These are phyloP conservation scores for Umbelopsis sp. DNA, from an alignment of 371 early-diverging fungal genomes.

Conservation along the genomic window DNA sequence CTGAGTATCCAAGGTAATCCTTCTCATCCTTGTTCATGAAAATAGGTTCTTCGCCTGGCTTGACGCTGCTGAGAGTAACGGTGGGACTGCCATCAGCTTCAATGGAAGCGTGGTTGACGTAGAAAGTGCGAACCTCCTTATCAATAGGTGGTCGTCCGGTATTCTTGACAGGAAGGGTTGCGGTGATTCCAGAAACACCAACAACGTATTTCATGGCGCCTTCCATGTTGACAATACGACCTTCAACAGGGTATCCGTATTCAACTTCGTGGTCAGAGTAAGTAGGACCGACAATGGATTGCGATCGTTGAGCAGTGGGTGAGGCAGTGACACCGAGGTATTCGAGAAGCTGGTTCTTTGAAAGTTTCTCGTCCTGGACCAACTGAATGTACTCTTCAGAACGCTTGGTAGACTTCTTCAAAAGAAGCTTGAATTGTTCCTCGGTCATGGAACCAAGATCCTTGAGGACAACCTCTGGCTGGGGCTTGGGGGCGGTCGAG, in stretches of 20 bases:
- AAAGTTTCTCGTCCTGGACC: slow-evolving; percentile 39
- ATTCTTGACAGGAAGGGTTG: slow-evolving; percentile 51
- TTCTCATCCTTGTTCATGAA: slow-evolving; percentile 15
- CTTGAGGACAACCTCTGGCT: slow-evolving; percentile 42
- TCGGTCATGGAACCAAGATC: slow-evolving; percentile 61
- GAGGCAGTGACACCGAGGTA: slow-evolving; percentile 31
- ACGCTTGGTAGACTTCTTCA: slow-evolving; percentile 50
- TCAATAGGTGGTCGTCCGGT: slow-evolving; percentile 26
- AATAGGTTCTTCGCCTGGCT: slow-evolving; percentile 30
- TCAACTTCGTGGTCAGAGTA: slow-evolving; percentile 35
- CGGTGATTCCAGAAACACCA: slow-evolving; percentile 73
- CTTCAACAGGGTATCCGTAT: slow-evolving; percentile 56
- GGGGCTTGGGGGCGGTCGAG: slow-evolving; percentile 57
- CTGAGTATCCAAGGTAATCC: neutral
- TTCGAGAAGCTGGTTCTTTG: slow-evolving; percentile 40
- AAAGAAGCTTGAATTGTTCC: slow-evolving; percentile 61
- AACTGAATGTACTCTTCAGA: slow-evolving; percentile 55
- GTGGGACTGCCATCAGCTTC: slow-evolving; percentile 65
- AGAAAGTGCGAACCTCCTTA: slow-evolving; percentile 61
- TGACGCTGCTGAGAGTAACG: slow-evolving; percentile 40
- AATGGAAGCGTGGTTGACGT: slow-evolving; percentile 63
- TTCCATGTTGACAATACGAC: slow-evolving; percentile 62
- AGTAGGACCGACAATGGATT: slow-evolving; percentile 36
- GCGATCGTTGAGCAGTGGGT: slow-evolving; percentile 25
- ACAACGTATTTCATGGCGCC: slow-evolving; percentile 50